Base-by-base conservation (phyloP, 2,329 filamentous ascomycete species). In the Calonectria fujianensis region DNA sequence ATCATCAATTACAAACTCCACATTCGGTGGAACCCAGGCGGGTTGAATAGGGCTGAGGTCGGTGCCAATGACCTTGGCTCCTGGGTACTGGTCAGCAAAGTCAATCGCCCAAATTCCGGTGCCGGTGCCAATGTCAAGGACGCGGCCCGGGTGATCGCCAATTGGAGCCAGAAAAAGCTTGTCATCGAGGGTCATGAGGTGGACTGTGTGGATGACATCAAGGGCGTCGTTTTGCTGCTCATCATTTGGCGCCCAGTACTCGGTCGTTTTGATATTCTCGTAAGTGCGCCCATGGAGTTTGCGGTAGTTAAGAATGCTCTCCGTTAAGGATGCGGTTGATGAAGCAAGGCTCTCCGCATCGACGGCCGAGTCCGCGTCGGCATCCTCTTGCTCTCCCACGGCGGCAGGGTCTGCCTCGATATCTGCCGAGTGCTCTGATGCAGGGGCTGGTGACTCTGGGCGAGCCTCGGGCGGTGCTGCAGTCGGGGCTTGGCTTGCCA, bases 81-180 rank as follows among this genome's bases (percentile, higher is more conserved):
- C 72, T 4, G 84, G 83, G 57, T 79, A 81, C 20, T 80, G 74
- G 31, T 84, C 82, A 7, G 80, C 84, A 64, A 84, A 80, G 45
- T 84, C 83, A 65, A 80, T 82, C 3, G 89, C 87, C 90, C 90
- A 91, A 73, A 90, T 88, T 4, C 90, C 90, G 1, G 90, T 90
- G 3, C 91, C 91, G 7, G 90, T 91, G n/a, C 89, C 88, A 20
- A 91, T 82, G 76, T 91, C 89, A 32, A 91, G 82, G 13, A 82
- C 76, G 8, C 76, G 74, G 7, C 14, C 48, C 0, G 80, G 79
- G n/a, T 77, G 71, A 6, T 71, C 57, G 11, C 75, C 67, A 27
- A 83, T 71, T 1, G 82, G 82, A 2, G 80, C 79, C 3, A 81
- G 59, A 39, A 76, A 80, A 7, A 83, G 70, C 54, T 78, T 61